A percentile compares a stretch with the other conserved stretches of the same genome.
phyloP scores from a whole-genome alignment of 163 green algal species.

The Scenedesmus sp. region DNA sequence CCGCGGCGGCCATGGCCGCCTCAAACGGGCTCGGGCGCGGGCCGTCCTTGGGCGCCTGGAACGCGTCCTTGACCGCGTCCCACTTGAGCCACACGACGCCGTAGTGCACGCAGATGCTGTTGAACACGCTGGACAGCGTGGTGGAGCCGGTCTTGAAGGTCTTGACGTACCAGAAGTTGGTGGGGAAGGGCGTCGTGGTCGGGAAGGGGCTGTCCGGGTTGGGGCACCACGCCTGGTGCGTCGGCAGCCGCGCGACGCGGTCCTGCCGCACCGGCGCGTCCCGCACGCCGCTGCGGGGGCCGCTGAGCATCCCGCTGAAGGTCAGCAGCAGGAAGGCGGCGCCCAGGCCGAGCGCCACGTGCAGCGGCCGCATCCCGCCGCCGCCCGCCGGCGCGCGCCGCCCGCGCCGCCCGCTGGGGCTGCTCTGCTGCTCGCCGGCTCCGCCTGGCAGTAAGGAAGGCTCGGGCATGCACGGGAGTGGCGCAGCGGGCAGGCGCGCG shows the following conservation, averaged over 20 bases:
- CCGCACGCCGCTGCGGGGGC: too few species aligned
- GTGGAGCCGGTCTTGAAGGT: conserved; percentile 32
- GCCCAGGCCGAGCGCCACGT: too few species aligned
- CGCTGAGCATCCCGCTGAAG: too few species aligned
- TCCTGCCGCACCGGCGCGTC: too few species aligned
- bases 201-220: conserved; percentile 21
- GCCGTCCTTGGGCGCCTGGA: neutral
- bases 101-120: conserved; percentile 12
- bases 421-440: too few species aligned
- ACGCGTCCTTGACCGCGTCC: neutral
- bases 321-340: too few species aligned
- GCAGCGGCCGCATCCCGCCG: too few species aligned
- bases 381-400: too few species aligned
- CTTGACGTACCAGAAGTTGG: conserved; percentile 31
- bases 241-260: conserved; percentile 10
- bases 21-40: neutral
- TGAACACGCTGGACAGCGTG: conserved; percentile 24
- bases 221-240: conserved; percentile 26
- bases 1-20: neutral
- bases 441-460: too few species aligned
- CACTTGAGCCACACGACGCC: conserved; percentile 17
- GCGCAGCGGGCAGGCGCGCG: too few species aligned
- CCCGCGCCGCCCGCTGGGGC: too few species aligned
- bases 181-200: conserved; percentile 7
- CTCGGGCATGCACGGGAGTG: too few species aligned